phyloP scores from a whole-genome alignment of 352 stramenopile species.

The Phytopythium boreale region DNA sequence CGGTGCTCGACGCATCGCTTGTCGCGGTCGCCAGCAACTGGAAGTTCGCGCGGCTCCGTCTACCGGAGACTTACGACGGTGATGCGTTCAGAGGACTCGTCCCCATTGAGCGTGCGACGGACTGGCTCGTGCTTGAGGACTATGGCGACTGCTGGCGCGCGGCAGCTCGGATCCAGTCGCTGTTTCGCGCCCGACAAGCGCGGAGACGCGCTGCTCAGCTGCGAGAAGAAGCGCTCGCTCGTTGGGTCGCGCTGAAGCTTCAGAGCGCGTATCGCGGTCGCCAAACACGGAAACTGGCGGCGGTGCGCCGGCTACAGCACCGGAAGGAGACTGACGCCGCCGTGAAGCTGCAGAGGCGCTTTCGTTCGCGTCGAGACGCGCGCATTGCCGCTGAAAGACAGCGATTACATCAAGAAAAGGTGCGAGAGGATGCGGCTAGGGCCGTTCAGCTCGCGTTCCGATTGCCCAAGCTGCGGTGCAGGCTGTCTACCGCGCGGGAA shows the following conservation, averaged over 20 bases:
- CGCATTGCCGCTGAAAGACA: slow-evolving; percentile 4
- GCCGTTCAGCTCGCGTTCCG: slow-evolving; percentile 48
- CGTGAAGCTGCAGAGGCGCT: slow-evolving; percentile 47
- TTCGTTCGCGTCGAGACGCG: slow-evolving; percentile 27
- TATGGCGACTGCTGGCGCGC: slow-evolving; percentile 78
- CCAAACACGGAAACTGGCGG: slow-evolving; percentile 42
- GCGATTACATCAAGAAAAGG: background rate
- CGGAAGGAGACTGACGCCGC: slow-evolving; percentile 62
- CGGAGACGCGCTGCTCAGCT: slow-evolving; percentile 31
- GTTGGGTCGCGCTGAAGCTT: slow-evolving; percentile 53
- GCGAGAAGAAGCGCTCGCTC: slow-evolving; percentile 43
- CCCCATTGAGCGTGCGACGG: slow-evolving; percentile 45
- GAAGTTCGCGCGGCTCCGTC: slow-evolving; percentile 40
- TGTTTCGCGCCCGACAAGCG: slow-evolving; percentile 59
- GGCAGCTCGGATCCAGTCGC: slow-evolving; percentile 59
- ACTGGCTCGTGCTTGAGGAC: slow-evolving; percentile 84
- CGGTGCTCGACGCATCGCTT: slow-evolving; percentile 48
- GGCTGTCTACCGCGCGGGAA: slow-evolving; percentile 19
- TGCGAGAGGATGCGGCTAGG: slow-evolving; percentile 15
- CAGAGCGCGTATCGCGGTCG: slow-evolving; percentile 67
- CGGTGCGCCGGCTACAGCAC: slow-evolving; percentile 41
- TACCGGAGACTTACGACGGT: background rate
- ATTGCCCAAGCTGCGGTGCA: slow-evolving; percentile 32
- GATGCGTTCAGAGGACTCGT: background rate
- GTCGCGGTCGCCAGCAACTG: slow-evolving; percentile 52